Percentiles rank a stretch among this genome's conserved stretches.
Evolutionary conservation across 169 alveolate genomes (phyloP).

Genomic region (Plasmodium ovale): DNA sequence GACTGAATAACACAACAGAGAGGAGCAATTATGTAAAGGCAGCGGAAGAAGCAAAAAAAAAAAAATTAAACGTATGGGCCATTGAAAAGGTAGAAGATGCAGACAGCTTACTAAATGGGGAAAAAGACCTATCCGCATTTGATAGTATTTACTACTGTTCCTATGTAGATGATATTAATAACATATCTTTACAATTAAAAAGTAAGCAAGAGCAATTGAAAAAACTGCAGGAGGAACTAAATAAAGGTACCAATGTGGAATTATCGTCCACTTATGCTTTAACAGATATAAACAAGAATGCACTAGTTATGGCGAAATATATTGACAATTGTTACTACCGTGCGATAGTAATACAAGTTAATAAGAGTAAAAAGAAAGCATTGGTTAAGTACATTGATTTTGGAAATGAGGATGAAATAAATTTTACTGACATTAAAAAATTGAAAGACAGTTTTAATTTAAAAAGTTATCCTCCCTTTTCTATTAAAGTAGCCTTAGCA

Average conservation of each 20-base stretch:
- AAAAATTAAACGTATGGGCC: conserved; percentile 69
- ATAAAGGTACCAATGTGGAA: conserved; percentile 22
- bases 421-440: conserved; percentile 45
- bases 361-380: conserved; percentile 52
- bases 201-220: conserved; percentile 56
- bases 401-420: conserved; percentile 72
- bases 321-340: conserved; percentile 58
- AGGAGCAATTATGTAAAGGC: conserved; percentile 64
- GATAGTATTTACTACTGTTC: conserved; percentile 72
- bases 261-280: background rate
- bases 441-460: conserved; percentile 36
- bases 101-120: conserved; percentile 9
- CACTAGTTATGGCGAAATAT: conserved; percentile 69
- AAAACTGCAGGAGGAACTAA: conserved; percentile 58
- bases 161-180: conserved; percentile 60
- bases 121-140: conserved; percentile 23
- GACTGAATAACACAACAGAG: conserved; percentile 58
- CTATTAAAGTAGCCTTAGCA: conserved; percentile 38
- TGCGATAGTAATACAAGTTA: conserved; percentile 50
- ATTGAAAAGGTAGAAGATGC: conserved; percentile 35
- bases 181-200: conserved; percentile 58
- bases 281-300: conserved; percentile 38
- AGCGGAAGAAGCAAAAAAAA: conserved; percentile 71
- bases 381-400: conserved; percentile 65
- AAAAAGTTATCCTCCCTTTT: conserved; percentile 37